phyloP scores from a whole-genome alignment of 1,284 basidiomycete genomes.

The Sanghuangporus baumii region DNA sequence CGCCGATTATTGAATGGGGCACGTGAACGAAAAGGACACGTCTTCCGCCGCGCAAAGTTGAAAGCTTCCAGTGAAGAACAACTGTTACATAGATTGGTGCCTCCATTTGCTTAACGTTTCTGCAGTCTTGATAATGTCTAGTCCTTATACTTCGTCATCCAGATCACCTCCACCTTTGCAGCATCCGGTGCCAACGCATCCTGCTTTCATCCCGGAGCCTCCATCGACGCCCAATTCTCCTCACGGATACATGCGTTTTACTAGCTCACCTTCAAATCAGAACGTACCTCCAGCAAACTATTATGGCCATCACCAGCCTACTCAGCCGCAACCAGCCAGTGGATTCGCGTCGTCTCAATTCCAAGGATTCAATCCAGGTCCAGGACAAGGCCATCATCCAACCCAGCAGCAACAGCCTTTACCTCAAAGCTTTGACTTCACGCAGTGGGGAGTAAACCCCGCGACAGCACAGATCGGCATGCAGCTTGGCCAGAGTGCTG shows the following conservation, averaged over 20 bases:
- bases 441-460: constrained; percentile 83
- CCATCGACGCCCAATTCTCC: constrained; percentile 75
- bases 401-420: constrained; percentile 18
- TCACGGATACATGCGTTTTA: constrained; percentile 71
- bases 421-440: constrained; percentile 39
- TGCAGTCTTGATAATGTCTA: constrained; percentile 28
- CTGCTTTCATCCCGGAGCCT: constrained; percentile 84
- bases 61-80: not conserved
- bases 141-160: constrained; percentile 26
- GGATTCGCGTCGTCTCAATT: constrained; percentile 14
- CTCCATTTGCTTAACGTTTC: not conserved
- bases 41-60: not conserved
- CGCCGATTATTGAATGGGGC: not conserved
- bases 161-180: constrained; percentile 77
- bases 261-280: constrained; percentile 46
- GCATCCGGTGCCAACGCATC: constrained; percentile 87
- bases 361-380: not conserved
- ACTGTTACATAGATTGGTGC: not conserved
- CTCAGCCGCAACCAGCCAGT: constrained; percentile 17
- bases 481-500: constrained; percentile 90
- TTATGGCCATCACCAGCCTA: constrained; percentile 25
- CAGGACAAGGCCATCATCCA: not conserved
- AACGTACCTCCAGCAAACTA: constrained; percentile 26
- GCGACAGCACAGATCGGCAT: constrained; percentile 95
- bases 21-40: constrained; percentile 2